Base-by-base conservation (phyloP, 2,329 filamentous ascomycete genomes). In the Fusarium sacchari region DNA sequence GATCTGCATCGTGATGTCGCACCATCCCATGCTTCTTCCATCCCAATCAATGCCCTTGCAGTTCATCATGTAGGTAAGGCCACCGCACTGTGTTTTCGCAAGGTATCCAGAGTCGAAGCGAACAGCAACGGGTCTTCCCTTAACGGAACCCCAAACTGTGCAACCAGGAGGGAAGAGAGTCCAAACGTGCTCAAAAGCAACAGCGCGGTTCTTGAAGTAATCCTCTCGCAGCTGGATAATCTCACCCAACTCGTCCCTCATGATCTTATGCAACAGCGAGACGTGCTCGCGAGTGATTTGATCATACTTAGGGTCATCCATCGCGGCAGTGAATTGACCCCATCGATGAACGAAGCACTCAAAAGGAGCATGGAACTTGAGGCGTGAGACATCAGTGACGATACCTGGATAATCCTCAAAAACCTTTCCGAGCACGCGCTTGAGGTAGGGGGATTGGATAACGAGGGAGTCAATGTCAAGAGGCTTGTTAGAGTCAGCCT, bases 261-360 rank as follows among this genome's bases (percentile, higher is more conserved):
- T 79, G 26, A 87, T 83, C 36, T 81, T 81, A 68, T 84, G 81
- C 15, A 91, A 78, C 0, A 90, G 76, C 12, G 82, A 75, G 5
- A 88, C 76, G 71, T 90, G 87, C 36, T 84, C 80, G 50, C 83
- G 85, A 5, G 85, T 86, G 24, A 64, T 37, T 2, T 73, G 74
- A 22, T 89, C 86, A 39, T 83, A 80, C 4, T 81, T 77, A 13
- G 83, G 74, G 37, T 84, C 82, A 15, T 85, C 77, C 47, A 84
- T 80, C 30, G 84, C 83, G 8, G 81, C 77, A 15, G 79, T 73
- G 42, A 91, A 84, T 12, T 82, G 76, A 4, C 84, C 81, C 90
- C 91, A 93, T 37, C 91, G 86, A 79, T 94, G 90, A 44, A 93
- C 88, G 55, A 94, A 88, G 0, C 89, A 88, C 72, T 88, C 83